Evolutionary conservation across 768 basidiomycete genomes (phyloP).

Genomic region (Termitomyces sp.): DNA sequence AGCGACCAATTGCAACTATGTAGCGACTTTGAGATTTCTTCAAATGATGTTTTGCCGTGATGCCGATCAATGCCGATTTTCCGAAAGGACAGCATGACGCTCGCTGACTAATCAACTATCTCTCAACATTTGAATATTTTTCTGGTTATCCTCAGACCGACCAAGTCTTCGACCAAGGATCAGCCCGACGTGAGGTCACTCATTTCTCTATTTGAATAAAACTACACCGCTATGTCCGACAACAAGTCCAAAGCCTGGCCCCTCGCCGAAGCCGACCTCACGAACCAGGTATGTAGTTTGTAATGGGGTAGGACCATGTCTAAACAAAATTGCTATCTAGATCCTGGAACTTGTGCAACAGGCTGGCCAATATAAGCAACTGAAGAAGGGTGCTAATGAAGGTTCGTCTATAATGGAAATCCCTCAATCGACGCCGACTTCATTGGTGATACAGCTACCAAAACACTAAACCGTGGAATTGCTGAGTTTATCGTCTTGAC

Average conservation of each 20-base stretch:
- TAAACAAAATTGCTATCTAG: conserved; percentile 35
- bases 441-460: conserved; percentile 65
- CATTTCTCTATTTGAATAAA: conserved; percentile 13
- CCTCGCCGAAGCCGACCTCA: conserved; percentile 79
- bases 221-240: conserved; percentile 54
- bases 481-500: conserved; percentile 98
- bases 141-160: neutral
- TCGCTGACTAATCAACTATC: too few relatives aligned
- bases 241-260: conserved; percentile 84
- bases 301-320: neutral
- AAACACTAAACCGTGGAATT: conserved; percentile 96
- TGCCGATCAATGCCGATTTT: too few relatives aligned
- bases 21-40: too few relatives aligned
- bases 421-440: neutral
- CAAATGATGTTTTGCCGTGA: too few relatives aligned
- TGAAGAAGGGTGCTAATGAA: conserved; percentile 99
- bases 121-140: too few relatives aligned
- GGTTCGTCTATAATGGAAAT: conserved; percentile 43
- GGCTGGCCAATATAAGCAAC: conserved; percentile 95
- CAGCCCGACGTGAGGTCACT: conserved; percentile 78
- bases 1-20: too few relatives aligned
- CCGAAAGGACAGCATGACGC: too few relatives aligned
- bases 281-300: conserved; percentile 70
- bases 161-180: conserved; percentile 74
- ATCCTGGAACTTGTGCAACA: conserved; percentile 96